These are phyloP conservation scores for Monosporascus cannonballus DNA, from an alignment of 2,329 filamentous ascomycete genomes.

Conservation along the genomic window DNA sequence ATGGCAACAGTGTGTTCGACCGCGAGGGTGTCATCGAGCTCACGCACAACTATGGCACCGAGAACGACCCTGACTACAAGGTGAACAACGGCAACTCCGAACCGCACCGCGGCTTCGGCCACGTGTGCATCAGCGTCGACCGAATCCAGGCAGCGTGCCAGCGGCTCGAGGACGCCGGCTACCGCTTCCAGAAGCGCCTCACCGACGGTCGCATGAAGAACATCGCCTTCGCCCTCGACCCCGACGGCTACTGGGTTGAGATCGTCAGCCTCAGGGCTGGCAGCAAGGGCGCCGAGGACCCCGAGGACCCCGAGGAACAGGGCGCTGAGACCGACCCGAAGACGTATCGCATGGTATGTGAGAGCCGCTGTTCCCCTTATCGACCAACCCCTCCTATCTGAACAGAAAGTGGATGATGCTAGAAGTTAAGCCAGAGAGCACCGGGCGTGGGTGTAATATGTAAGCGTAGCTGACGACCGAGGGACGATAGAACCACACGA, in stretches of 20 bases:
- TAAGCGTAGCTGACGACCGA: slow-evolving; percentile 1
- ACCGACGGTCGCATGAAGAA: slow-evolving; percentile 79
- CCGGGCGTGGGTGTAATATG: too few species aligned
- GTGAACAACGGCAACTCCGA: slow-evolving; percentile 88
- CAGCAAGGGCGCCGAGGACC: slow-evolving; percentile 44
- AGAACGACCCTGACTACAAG: slow-evolving; percentile 73
- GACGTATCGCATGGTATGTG: slow-evolving; percentile 64
- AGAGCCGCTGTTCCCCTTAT: background rate
- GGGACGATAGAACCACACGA: slow-evolving; percentile 67
- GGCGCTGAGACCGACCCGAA: slow-evolving; percentile 65
- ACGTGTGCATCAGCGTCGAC: slow-evolving; percentile 78
- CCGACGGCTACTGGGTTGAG: slow-evolving; percentile 84
- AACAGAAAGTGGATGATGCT: background rate
- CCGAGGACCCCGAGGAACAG: slow-evolving; percentile 64
- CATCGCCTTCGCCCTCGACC: slow-evolving; percentile 87
- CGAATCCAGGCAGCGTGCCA: slow-evolving; percentile 85
- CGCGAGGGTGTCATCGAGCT: slow-evolving; percentile 88
- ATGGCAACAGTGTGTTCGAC: slow-evolving; percentile 67
- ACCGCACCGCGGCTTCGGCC: slow-evolving; percentile 76
- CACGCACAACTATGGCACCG: slow-evolving; percentile 80
- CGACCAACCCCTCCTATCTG: background rate
- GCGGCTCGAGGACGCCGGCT: slow-evolving; percentile 82
- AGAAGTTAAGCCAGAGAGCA: background rate
- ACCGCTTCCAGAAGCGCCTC: slow-evolving; percentile 92
- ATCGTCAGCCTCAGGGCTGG: slow-evolving; percentile 64